A percentile compares a stretch with the other conserved stretches of the same genome.
Evolutionary conservation across 73 alveolate genomes (phyloP).

Genomic region (Loxodes magnus): DNA sequence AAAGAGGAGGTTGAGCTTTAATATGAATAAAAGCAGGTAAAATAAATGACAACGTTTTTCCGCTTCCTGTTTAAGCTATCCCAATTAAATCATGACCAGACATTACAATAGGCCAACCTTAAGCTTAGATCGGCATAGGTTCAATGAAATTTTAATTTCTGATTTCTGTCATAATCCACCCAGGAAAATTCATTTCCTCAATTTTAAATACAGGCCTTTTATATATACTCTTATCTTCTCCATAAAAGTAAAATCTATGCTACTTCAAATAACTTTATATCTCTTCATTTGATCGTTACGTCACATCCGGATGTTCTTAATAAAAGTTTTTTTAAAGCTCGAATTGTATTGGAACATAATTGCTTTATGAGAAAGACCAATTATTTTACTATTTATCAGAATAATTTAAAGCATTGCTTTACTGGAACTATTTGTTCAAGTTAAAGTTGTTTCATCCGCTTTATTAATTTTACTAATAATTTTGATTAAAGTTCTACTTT

Average conservation of each 20-base stretch:
- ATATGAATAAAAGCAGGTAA: background rate
- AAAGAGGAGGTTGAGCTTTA: background rate
- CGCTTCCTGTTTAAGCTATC: background rate
- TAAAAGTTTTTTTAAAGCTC: background rate
- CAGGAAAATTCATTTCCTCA: background rate
- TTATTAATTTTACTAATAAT: too few species aligned
- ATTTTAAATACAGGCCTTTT: background rate
- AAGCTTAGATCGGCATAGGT: background rate
- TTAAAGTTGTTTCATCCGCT: too few species aligned
- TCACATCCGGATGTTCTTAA: background rate
- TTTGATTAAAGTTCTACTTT: too few species aligned
- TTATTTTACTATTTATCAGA: too few species aligned
- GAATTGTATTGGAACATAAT: too few species aligned
- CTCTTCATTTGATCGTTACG: background rate
- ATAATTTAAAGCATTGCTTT: too few species aligned
- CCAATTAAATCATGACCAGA: background rate
- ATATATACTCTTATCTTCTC: background rate
- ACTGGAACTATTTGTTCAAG: too few species aligned
- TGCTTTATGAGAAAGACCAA: too few species aligned
- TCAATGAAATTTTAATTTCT: background rate
- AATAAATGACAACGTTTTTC: background rate
- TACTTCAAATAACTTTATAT: background rate
- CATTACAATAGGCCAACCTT: constrained; percentile 1
- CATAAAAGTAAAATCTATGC: background rate
- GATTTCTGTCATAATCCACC: background rate